Base-by-base conservation (phyloP, 768 basidiomycete genomes). In the Mycena latifolia region DNA sequence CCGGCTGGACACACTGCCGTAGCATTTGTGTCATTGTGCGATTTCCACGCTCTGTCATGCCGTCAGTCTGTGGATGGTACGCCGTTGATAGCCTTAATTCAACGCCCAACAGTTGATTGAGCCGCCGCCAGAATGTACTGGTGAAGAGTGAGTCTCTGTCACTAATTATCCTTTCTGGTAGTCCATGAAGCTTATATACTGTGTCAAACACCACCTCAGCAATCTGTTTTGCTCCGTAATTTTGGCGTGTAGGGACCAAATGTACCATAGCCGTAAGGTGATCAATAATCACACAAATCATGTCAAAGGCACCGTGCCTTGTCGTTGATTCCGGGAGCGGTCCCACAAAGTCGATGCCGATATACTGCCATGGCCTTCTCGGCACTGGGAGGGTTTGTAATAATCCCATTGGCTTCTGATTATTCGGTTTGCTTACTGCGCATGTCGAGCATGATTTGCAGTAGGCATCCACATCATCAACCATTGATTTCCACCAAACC, bases 281-380 rank as follows among this genome's bases (percentile, higher is more conserved):
- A 43, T 72, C 70, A 20, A 75, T 73, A 1, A 73, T 64, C 66
- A 61, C 60, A 53, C 60, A 61, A 15, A 76, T 74, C 70, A 71
- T 72, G 53, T 76, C 74, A 47, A 69, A 76, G 0, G n/a, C 18
- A 5, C 74, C 69, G 24, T 62, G 37, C 20, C 72, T 24, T n/a
- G 61, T 73, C n/a, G 53, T 35, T 3, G 68, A 72, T 33, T 60
- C 67, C 2, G 73, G 73, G 12, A 75, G 51, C 14, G 74, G 74
- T 22, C 74, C 72, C 2, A 75, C 68, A 62, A 75, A 75, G 41
- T 75, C 74, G 12, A 75, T 69, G 0, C 74, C 74, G 20, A 74
- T 71, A 0, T 69, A 46, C 47, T 74, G 67, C 75, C 75, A 76
- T 1, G 75, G 76, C 9, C 62, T 18, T 2, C 22, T 18, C 5